Conservation (phyloP, 2,329 filamentous ascomycete genomes). For the Dactylellina parvicollis region DNA sequence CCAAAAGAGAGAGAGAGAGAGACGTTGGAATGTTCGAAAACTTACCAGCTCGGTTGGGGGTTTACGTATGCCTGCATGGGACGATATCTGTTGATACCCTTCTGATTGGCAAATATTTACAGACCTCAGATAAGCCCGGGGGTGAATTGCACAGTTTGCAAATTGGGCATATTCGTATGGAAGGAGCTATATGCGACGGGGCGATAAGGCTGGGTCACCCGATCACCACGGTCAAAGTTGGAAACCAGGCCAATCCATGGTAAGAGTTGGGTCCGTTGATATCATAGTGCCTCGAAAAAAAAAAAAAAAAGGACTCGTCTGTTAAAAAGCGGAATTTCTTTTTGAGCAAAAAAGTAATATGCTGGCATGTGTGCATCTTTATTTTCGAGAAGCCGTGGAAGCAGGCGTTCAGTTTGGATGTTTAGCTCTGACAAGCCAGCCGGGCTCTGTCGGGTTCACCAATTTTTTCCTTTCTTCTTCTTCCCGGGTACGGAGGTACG, state of each 20-base stretch:
- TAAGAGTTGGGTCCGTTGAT: slow-evolving; percentile 22
- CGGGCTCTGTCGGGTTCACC: neutral
- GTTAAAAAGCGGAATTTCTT: slow-evolving; percentile 2
- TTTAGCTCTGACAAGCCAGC: too few relatives aligned
- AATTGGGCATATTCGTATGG: too few relatives aligned
- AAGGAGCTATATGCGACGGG: slow-evolving; percentile 4
- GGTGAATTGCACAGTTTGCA: neutral
- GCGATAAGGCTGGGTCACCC: slow-evolving; percentile 45
- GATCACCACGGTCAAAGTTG: neutral
- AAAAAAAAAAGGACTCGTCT: too few relatives aligned
- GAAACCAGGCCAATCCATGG: slow-evolving; percentile 45
- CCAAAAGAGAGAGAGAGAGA: too few relatives aligned
- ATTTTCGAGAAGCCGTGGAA: slow-evolving; percentile 2
- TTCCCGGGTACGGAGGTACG: slow-evolving; percentile 20
- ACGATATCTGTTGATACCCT: slow-evolving; percentile 14
- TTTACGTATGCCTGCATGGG: slow-evolving; percentile 35
- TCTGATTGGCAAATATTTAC: slow-evolving; percentile 18
- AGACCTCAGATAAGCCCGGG: slow-evolving; percentile 27
- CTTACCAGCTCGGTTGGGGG: slow-evolving; percentile 4
- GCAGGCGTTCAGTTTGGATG: neutral
- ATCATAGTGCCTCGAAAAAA: slow-evolving; percentile 27
- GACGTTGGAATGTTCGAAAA: slow-evolving; percentile 8
- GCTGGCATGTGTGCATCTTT: neutral
- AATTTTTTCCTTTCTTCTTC: slow-evolving; percentile 13
- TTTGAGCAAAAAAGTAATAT: neutral